Evolutionary conservation across 2,329 filamentous ascomycete species (phyloP), one percentile per base, ranked within the genome.

Genomic region (Fusarium caatingaense): DNA sequence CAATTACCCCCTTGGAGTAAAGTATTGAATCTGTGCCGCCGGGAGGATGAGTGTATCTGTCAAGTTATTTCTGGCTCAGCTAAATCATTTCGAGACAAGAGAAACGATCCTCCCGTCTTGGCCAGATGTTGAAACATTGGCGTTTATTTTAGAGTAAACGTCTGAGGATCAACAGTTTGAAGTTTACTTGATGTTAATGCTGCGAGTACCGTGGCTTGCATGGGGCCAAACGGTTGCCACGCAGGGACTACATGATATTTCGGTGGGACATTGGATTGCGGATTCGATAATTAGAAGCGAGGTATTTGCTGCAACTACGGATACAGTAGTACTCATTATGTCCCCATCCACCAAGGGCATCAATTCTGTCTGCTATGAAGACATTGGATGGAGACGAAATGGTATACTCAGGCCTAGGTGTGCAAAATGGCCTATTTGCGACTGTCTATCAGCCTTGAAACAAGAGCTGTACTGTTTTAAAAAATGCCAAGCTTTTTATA

Each of bases 201-300:
- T n/a, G 27, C 18, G 28, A 30, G 40, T 13, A 20, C 15, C 28
- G 49, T 32, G 30, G 28, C 59, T 45, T 49, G 50, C 50, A 64
- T 40, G 30, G 46, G 20, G 27, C 25, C 30, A 37, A 25, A 27
- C 47, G 20, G 45, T 42, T 42, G 32, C 37, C 45, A 44, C 42
- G 45, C 49, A 60, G 49, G 41, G 41, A 37, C 47, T n/a, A 47
- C 13, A 51, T n/a, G 28, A 44, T 64, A 41, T 13, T 37, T n/a
- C 57, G 25, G 44, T 49, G 59, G 34, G 34, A 64, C 59, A 37
- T 64, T 48, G 67, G 63, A 56, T 66, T 57, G 67, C 49, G 20
- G 51, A 58, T 60, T 68, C 50, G 45, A 59, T 47, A 46, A 50
- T 54, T 63, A 40, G 40, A 55, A 27, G 37, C 37, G 41, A 34